Percentiles rank a stretch among this genome's conserved stretches.
phyloP scores from a whole-genome alignment of 1,139 yeast species.

The Kodamaea plutei region DNA sequence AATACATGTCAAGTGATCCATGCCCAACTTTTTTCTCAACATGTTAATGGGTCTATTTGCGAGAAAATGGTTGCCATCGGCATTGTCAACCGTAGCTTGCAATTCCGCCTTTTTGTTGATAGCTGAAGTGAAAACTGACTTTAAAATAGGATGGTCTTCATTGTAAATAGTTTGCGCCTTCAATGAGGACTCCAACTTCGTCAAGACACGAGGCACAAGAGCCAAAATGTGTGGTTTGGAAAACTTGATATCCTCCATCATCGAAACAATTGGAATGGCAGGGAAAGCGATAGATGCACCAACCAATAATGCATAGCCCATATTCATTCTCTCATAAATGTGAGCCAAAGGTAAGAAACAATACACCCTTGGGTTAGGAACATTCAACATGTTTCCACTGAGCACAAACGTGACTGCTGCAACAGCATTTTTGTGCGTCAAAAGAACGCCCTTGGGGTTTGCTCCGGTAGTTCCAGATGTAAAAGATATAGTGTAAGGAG shows the following conservation, averaged over 20 bases:
- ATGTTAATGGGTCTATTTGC: constrained; percentile 26
- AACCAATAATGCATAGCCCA: constrained; percentile 22
- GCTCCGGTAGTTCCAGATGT: constrained; percentile 39
- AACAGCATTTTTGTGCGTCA: constrained; percentile 28
- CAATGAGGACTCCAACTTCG: constrained; percentile 22
- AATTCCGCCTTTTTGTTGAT: constrained; percentile 29
- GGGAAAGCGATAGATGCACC: constrained; percentile 42
- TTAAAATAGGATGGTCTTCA: constrained; percentile 32
- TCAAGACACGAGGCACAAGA: constrained; percentile 22
- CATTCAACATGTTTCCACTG: constrained; percentile 11
- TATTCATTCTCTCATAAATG: constrained; percentile 50
- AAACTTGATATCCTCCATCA: constrained; percentile 34
- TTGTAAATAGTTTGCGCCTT: constrained; percentile 29
- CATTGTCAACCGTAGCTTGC: constrained; percentile 28
- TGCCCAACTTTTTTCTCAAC: constrained; percentile 35
- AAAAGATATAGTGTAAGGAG: constrained; percentile 25
- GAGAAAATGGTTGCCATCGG: constrained; percentile 25
- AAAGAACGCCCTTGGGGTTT: constrained; percentile 36
- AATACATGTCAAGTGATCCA: constrained; percentile 24
- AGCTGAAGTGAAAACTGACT: constrained; percentile 25
- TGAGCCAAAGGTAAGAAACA: constrained; percentile 65
- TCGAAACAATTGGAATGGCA: constrained; percentile 29
- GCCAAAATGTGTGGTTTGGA: constrained; percentile 28
- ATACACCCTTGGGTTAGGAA: constrained; percentile 11
- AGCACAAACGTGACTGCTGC: constrained; percentile 21